A percentile compares a stretch with the other conserved stretches of the same genome.
Conservation (phyloP, 495 filamentous ascomycete genomes). For the Penicillium simplicissimum region DNA sequence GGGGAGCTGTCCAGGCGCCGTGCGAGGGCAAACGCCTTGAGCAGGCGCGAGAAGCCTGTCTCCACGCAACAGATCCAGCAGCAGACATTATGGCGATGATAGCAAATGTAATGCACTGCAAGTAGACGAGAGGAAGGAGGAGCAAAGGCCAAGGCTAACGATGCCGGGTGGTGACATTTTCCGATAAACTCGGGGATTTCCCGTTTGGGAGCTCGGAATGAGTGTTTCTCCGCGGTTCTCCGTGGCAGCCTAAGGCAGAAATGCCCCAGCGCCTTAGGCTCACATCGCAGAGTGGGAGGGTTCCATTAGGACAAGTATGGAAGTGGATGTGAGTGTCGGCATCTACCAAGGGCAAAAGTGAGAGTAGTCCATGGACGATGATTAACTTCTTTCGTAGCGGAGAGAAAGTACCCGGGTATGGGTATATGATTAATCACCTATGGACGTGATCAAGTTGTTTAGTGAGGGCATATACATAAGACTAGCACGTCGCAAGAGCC, state of each 20-base stretch:
- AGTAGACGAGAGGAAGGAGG: conserved; percentile 26
- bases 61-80: conserved; percentile 68
- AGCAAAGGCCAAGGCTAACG: not conserved
- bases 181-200: conserved; percentile 23
- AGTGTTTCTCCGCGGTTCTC: conserved; percentile 17
- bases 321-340: not conserved
- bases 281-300: too few species aligned
- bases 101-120: conserved; percentile 5
- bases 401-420: too few species aligned
- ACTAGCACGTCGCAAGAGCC: not conserved
- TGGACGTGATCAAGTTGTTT: too few species aligned
- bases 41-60: conserved; percentile 75
- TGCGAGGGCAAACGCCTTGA: conserved; percentile 53
- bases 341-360: too few species aligned
- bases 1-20: conserved; percentile 45
- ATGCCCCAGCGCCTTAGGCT: not conserved
- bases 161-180: conserved; percentile 13
- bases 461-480: too few species aligned
- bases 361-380: too few species aligned
- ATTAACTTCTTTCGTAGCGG: too few species aligned
- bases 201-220: conserved; percentile 9
- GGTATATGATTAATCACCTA: too few species aligned
- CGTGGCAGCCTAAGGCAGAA: conserved; percentile 2
- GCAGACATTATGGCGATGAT: conserved; percentile 62
- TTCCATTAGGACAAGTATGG: not conserved